Evolutionary conservation across 73 alveolate genomes (phyloP).

Genomic region (Effrenium voratum): DNA sequence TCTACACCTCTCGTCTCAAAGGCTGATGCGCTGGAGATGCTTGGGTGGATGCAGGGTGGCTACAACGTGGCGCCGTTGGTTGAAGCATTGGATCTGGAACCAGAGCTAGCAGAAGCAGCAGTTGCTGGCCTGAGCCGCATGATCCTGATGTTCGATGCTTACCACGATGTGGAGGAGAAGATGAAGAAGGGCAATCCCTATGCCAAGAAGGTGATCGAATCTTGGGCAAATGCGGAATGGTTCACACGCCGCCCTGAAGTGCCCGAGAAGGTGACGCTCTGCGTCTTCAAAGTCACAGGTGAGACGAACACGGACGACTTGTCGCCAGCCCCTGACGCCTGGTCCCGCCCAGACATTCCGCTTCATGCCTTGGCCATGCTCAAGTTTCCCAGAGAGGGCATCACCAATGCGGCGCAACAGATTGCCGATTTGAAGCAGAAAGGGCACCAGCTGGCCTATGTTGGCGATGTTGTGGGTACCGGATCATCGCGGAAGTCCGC

Average conservation of each 20-base stretch:
- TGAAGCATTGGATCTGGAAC: constrained; percentile 80
- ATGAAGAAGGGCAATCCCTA: constrained; percentile 87
- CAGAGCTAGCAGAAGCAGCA: constrained; percentile 60
- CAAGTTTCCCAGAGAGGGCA: constrained; percentile 93
- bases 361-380: constrained; percentile 93
- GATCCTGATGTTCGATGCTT: constrained; percentile 93
- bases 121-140: constrained; percentile 38
- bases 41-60: constrained; percentile 94
- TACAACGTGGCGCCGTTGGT: constrained; percentile 86
- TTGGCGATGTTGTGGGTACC: constrained; percentile 93
- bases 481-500: constrained; percentile 89
- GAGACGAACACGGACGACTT: constrained; percentile 92
- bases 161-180: constrained; percentile 92
- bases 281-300: constrained; percentile 93
- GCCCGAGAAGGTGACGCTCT: constrained; percentile 82
- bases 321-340: constrained; percentile 93
- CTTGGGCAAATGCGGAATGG: constrained; percentile 93
- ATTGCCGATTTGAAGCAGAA: constrained; percentile 74
- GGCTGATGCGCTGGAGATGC: constrained; percentile 92
- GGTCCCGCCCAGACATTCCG: constrained; percentile 94
- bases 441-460: constrained; percentile 82
- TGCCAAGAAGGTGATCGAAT: constrained; percentile 91
- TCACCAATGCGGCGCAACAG: constrained; percentile 75
- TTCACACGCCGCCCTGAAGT: constrained; percentile 77
- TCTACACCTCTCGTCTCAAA: constrained; percentile 77